Evolutionary conservation across 2,329 filamentous ascomycete species (phyloP).

Genomic region (Cercospora zeina): DNA sequence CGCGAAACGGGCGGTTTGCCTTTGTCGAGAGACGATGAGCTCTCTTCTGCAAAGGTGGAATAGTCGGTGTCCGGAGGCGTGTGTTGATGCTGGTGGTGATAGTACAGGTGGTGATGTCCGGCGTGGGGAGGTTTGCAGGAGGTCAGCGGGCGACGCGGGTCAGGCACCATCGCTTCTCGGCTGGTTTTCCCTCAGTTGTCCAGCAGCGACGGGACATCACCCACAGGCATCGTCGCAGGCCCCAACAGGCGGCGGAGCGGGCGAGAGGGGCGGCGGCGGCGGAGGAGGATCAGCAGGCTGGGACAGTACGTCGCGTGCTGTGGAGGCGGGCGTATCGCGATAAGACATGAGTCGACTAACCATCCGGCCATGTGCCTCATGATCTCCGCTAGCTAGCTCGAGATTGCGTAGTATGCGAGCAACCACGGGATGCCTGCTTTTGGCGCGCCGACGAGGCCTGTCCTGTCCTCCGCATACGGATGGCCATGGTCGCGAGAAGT

Average conservation of each 20-base stretch:
- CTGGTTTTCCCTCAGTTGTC: slow-evolving; percentile 3
- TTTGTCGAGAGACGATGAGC: slow-evolving; percentile 12
- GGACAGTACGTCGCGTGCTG: background rate
- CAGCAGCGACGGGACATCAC: background rate
- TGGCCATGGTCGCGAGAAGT: background rate
- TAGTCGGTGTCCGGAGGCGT: slow-evolving; percentile 6
- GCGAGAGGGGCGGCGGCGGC: background rate
- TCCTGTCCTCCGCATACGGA: background rate
- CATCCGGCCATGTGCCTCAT: slow-evolving; percentile 14
- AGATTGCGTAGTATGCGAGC: slow-evolving; percentile 13
- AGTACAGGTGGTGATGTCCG: background rate
- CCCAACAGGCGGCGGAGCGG: background rate
- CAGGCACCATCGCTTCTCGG: slow-evolving; percentile 11
- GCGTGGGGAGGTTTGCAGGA: background rate
- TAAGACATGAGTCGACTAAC: slow-evolving; percentile 10
- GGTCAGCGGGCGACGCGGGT: slow-evolving; percentile 6
- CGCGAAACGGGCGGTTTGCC: slow-evolving; percentile 14
- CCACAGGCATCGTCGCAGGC: slow-evolving; percentile 3
- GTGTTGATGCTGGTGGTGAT: background rate
- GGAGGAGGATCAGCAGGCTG: background rate
- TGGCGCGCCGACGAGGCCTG: background rate
- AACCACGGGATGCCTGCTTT: slow-evolving; percentile 16
- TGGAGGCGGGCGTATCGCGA: slow-evolving; percentile 19
- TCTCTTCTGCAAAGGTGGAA: slow-evolving; percentile 8
- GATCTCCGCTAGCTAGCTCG: slow-evolving; percentile 18